These are phyloP conservation scores for Phanerodontia chrysosporium DNA, from an alignment of 768 basidiomycete species.

Conservation along the genomic window DNA sequence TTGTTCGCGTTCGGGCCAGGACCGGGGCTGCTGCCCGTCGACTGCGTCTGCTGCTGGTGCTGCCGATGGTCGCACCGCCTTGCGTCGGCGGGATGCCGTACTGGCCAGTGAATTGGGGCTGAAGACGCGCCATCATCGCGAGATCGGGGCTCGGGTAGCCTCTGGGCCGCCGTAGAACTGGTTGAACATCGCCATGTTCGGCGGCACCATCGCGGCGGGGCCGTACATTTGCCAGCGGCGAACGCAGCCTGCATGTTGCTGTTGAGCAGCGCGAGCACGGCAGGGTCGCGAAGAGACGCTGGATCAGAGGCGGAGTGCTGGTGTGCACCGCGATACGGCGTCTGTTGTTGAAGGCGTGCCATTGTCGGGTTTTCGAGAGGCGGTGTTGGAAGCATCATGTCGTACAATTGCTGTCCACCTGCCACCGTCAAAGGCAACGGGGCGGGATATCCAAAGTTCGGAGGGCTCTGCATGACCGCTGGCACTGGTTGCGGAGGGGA, in stretches of 20 bases:
- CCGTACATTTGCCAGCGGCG: slow-evolving; percentile 52
- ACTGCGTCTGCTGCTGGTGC: slow-evolving; percentile 3
- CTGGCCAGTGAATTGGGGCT: slow-evolving; percentile 49
- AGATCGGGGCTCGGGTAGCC: slow-evolving; percentile 48
- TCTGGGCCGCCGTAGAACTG: slow-evolving; percentile 64
- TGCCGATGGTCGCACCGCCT: slow-evolving; percentile 3
- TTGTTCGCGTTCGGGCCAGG: slow-evolving; percentile 87
- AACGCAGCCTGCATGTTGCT: slow-evolving; percentile 51
- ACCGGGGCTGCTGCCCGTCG: slow-evolving; percentile 21
- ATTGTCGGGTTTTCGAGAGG: slow-evolving; percentile 59
- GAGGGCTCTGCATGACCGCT: slow-evolving; percentile 46
- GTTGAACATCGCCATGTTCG: slow-evolving; percentile 61
- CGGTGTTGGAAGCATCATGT: slow-evolving; percentile 66
- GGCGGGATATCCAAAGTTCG: slow-evolving; percentile 38
- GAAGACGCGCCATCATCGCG: slow-evolving; percentile 57
- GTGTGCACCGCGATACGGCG: slow-evolving; percentile 67
- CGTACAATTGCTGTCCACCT: slow-evolving; percentile 56
- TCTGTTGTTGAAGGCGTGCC: slow-evolving; percentile 75
- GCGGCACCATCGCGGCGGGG: slow-evolving; percentile 38
- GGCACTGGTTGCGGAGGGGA: slow-evolving; percentile 40
- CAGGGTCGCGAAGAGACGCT: slow-evolving; percentile 67
- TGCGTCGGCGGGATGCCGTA: slow-evolving; percentile 32
- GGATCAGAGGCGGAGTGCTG: slow-evolving; percentile 85
- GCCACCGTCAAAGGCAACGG: slow-evolving; percentile 64
- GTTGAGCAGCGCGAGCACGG: slow-evolving; percentile 59